A percentile compares a stretch with the other conserved stretches of the same genome.
Evolutionary conservation across 2,329 filamentous ascomycete species (phyloP).

Genomic region (Setomelanomma holmii): DNA sequence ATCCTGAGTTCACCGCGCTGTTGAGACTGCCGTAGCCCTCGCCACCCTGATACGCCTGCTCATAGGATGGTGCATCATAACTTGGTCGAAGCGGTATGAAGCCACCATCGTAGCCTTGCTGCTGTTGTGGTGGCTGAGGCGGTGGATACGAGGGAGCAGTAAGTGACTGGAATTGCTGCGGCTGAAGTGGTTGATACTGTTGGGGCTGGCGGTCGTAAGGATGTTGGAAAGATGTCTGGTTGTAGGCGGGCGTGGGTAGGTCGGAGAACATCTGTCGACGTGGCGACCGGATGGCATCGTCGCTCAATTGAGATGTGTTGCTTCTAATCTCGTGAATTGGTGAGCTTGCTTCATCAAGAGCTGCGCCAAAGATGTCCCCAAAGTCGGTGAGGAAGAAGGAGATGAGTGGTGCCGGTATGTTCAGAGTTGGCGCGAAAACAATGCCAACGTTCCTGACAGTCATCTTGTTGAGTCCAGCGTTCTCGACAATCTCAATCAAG

Average conservation of each 20-base stretch:
- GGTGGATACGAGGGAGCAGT: conserved; percentile 32
- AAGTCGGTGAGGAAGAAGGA: conserved; percentile 93
- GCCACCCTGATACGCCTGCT: conserved; percentile 33
- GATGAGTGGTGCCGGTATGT: conserved; percentile 94
- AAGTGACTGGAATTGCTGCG: conserved; percentile 28
- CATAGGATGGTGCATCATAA: conserved; percentile 51
- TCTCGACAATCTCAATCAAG: conserved; percentile 89
- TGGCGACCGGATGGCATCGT: conserved; percentile 69
- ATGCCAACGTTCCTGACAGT: conserved; percentile 95
- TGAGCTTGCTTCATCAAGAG: conserved; percentile 63
- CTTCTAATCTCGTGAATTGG: conserved; percentile 56
- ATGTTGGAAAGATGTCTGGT: conserved; percentile 60
- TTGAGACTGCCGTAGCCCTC: conserved; percentile 47
- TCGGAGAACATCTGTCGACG: conserved; percentile 71
- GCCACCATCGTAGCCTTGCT: conserved; percentile 56
- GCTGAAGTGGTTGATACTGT: no score
- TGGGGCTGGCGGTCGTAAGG: conserved; percentile 34
- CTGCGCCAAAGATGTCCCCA: conserved; percentile 79
- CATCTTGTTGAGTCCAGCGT: conserved; percentile 94
- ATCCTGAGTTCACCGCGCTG: conserved; percentile 34
- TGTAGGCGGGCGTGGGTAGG: conserved; percentile 69
- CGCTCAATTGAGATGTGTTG: conserved; percentile 50
- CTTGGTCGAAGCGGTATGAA: conserved; percentile 60
- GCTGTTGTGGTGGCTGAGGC: conserved; percentile 33
- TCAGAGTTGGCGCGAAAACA: conserved; percentile 95